These are phyloP conservation scores for Pholiota conissans DNA, from an alignment of 768 basidiomycete species.

Conservation along the genomic window DNA sequence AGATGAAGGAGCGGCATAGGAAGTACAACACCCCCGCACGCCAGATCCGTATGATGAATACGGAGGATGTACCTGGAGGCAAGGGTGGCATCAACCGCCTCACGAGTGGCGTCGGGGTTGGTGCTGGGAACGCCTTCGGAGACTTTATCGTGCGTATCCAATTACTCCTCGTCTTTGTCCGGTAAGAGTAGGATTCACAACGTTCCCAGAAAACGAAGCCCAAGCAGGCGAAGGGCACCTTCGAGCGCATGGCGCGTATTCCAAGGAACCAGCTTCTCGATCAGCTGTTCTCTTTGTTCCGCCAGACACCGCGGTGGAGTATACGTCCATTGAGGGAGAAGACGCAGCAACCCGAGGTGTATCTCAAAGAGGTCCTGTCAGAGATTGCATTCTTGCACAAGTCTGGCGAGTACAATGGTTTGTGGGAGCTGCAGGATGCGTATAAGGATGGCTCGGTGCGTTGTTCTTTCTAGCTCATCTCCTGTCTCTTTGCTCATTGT, in stretches of 20 bases:
- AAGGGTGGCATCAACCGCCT: constrained; percentile 76
- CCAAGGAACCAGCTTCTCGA: constrained; percentile 88
- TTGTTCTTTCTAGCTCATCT: constrained; percentile 9
- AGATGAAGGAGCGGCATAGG: constrained; percentile 67
- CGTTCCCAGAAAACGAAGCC: constrained; percentile 59
- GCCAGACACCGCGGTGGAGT: constrained; percentile 78
- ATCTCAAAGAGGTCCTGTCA: constrained; percentile 79
- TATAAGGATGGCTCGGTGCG: constrained; percentile 65
- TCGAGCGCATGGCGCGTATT: constrained; percentile 91
- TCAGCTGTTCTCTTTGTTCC: constrained; percentile 76
- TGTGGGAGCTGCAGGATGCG: constrained; percentile 78
- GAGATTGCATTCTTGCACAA: constrained; percentile 79
- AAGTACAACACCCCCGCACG: constrained; percentile 67
- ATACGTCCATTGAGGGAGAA: constrained; percentile 75
- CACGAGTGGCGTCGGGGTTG: constrained; percentile 70
- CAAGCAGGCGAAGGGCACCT: constrained; percentile 66
- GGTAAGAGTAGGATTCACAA: background rate
- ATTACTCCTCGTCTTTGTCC: constrained; percentile 4
- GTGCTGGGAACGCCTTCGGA: constrained; percentile 56
- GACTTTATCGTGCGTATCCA: constrained; percentile 60
- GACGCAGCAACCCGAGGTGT: constrained; percentile 84
- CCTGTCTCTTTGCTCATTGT: background rate
- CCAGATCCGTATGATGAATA: constrained; percentile 75
- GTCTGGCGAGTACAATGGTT: constrained; percentile 77
- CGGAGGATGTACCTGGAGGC: constrained; percentile 65